Evolutionary conservation across 148 eudicot species (phyloP).

Genomic region (Rhododendron henanense): DNA sequence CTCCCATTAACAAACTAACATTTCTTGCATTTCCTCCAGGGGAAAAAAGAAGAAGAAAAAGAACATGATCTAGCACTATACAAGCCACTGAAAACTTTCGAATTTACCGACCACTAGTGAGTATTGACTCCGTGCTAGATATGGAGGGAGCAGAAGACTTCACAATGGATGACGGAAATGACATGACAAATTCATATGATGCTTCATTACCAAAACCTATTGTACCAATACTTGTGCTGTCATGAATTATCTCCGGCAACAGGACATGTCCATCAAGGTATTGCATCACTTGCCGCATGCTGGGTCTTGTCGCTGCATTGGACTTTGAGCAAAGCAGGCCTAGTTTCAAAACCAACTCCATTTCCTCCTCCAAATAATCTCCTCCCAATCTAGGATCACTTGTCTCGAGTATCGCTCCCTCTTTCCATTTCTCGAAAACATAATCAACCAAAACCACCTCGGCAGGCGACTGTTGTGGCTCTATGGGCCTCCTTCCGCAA

Average conservation of each 20-base stretch:
- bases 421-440: constrained; percentile 30
- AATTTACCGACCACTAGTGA: background rate
- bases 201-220: background rate
- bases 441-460: constrained; percentile 24
- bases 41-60: no score
- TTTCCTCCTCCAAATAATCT: constrained; percentile 23
- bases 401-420: constrained; percentile 22
- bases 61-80: background rate
- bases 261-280: constrained; percentile 22
- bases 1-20: no score
- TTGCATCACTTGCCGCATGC: constrained; percentile 36
- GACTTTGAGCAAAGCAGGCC: constrained; percentile 37
- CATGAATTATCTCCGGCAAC: background rate
- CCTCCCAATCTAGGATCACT: constrained; percentile 31
- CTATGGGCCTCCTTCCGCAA: constrained; percentile 38
- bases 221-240: no score
- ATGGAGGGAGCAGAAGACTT: background rate
- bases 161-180: background rate
- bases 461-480: background rate
- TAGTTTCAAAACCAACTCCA: constrained; percentile 29
- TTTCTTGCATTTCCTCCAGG: no score
- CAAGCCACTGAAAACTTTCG: background rate
- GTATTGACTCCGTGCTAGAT: background rate
- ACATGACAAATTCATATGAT: background rate
- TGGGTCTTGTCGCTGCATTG: constrained; percentile 31